These are phyloP conservation scores for Oidium heveae DNA, from an alignment of 2,329 filamentous ascomycete species.

Conservation along the genomic window DNA sequence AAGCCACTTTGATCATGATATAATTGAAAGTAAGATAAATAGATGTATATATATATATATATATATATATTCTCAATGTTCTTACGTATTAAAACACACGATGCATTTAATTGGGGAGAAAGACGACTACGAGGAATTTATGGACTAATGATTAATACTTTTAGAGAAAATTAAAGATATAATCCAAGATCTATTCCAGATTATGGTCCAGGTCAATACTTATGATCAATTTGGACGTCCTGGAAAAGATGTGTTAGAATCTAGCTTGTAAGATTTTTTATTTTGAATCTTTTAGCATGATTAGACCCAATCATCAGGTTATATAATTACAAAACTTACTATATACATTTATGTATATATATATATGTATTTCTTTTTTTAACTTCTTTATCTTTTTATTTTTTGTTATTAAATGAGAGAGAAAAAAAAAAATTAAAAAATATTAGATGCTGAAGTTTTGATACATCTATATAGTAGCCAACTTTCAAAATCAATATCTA, in stretches of 20 bases:
- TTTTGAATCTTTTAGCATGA: neutral
- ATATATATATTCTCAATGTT: neutral
- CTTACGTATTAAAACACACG: neutral
- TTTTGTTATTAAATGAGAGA: too few relatives aligned
- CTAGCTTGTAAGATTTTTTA: slow-evolving; percentile 27
- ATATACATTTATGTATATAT: too few relatives aligned
- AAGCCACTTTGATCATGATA: slow-evolving; percentile 14
- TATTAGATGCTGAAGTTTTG: too few relatives aligned
- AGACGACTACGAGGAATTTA: neutral
- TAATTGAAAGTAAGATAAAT: slow-evolving; percentile 14
- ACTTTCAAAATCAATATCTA: slow-evolving; percentile 17
- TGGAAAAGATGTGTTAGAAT: slow-evolving; percentile 26
- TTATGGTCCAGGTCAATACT: slow-evolving; percentile 35
- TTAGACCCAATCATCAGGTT: neutral
- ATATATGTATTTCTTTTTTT: too few relatives aligned
- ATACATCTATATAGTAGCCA: neutral
- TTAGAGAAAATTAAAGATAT: slow-evolving; percentile 33
- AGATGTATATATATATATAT: neutral
- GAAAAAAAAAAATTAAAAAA: too few relatives aligned
- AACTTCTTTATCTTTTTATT: too few relatives aligned
- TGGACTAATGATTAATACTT: neutral
- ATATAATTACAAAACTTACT: too few relatives aligned
- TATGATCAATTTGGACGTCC: slow-evolving; percentile 29
- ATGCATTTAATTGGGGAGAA: neutral
- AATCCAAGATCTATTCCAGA: slow-evolving; percentile 36